Conservation (phyloP, 805 yeast species). For the Starmerella etchellsii region DNA sequence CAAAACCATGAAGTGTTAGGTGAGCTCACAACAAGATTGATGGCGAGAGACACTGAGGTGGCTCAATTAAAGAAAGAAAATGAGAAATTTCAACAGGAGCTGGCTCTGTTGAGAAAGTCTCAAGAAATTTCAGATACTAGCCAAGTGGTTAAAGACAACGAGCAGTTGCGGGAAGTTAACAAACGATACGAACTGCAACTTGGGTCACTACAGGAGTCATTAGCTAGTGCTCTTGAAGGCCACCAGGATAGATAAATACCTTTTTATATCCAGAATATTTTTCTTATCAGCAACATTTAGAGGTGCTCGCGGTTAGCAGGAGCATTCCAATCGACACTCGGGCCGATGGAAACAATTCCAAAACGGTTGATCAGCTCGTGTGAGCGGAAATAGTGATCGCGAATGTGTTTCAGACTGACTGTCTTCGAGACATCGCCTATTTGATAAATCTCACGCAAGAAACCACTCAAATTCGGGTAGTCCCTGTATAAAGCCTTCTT, state of each 20-base stretch:
- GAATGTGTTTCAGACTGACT: conserved; percentile 81
- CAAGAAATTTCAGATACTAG: conserved; percentile 5
- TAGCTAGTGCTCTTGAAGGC: conserved; percentile 17
- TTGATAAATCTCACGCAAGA: conserved; percentile 67
- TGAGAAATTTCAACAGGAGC: conserved; percentile 14
- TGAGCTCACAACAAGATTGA: conserved; percentile 4
- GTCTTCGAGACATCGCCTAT: conserved; percentile 60
- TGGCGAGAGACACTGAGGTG: conserved; percentile 1
- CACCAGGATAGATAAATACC: background rate
- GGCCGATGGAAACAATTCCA: conserved; percentile 80
- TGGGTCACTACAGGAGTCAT: conserved; percentile 20
- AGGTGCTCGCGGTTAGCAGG: conserved; percentile 18
- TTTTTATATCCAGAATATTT: no score
- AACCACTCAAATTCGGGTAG: conserved; percentile 64
- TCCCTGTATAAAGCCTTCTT: conserved; percentile 63
- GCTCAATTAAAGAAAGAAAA: conserved; percentile 9
- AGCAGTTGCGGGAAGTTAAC: conserved; percentile 15
- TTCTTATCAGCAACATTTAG: background rate
- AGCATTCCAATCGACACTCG: conserved; percentile 31
- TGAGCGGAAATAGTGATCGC: conserved; percentile 78
- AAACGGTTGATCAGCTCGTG: conserved; percentile 70
- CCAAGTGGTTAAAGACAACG: conserved; percentile 11
- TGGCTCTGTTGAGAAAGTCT: conserved; percentile 9
- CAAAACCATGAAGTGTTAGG: conserved; percentile 4
- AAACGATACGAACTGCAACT: conserved; percentile 19